These are phyloP conservation scores for Boechera retrofracta DNA, from an alignment of 345 rosid species.

Conservation along the genomic window DNA sequence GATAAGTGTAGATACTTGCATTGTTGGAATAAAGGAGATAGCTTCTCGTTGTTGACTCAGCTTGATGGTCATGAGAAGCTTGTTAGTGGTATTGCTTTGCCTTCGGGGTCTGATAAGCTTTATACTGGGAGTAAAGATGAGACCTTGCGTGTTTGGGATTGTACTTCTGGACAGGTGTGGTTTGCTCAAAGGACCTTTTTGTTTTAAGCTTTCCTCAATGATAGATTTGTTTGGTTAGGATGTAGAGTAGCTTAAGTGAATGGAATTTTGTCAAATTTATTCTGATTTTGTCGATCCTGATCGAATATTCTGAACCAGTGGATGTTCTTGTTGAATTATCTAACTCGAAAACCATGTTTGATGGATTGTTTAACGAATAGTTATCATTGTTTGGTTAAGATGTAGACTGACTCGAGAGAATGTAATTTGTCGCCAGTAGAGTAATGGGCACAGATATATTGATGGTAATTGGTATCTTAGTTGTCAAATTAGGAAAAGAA, in stretches of 20 bases:
- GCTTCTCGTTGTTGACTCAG: constrained; percentile 71
- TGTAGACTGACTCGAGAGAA: not conserved
- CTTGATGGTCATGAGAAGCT: constrained; percentile 92
- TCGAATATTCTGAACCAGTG: not conserved
- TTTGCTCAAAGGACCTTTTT: not conserved
- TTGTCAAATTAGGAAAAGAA: not conserved
- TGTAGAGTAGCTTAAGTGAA: not conserved
- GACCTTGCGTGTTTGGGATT: constrained; percentile 90
- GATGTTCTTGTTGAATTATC: not conserved
- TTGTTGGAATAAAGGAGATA: constrained; percentile 87
- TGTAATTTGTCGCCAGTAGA: not conserved
- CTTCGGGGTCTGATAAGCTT: constrained; percentile 87
- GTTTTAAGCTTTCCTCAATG: not conserved
- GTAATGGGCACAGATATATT: not conserved
- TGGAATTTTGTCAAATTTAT: not conserved
- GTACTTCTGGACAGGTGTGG: constrained; percentile 89
- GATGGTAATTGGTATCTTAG: not conserved
- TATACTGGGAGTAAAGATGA: constrained; percentile 90
- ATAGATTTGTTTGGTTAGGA: constrained; percentile 12
- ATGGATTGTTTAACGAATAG: not conserved
- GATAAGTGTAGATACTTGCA: constrained; percentile 86
- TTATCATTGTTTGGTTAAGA: not conserved
- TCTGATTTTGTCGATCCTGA: no score
- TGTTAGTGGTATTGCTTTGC: constrained; percentile 85
- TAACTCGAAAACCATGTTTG: not conserved